These are phyloP conservation scores for Fraxinus pennsylvanica DNA, from an alignment of 257 asterid genomes.

Conservation along the genomic window DNA sequence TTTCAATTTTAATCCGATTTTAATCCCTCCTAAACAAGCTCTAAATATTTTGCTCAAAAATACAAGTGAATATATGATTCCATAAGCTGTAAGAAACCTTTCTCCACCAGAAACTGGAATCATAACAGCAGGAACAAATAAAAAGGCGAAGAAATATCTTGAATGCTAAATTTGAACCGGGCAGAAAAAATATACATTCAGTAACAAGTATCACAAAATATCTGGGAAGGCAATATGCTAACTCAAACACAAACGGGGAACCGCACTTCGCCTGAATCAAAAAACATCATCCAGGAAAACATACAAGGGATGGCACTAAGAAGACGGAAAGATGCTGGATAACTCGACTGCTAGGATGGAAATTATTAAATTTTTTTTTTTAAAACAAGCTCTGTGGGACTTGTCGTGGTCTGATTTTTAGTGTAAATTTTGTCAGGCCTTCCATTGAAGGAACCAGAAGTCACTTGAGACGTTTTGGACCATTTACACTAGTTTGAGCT, in stretches of 20 bases:
- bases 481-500: conserved; percentile 1
- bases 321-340: neutral
- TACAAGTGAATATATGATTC: neutral
- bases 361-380: neutral
- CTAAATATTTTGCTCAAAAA: too few species aligned
- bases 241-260: neutral
- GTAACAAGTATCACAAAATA: neutral
- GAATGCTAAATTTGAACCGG: neutral
- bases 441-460: conserved; percentile 6
- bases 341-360: neutral
- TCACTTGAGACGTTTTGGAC: conserved; percentile 4
- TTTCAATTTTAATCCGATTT: too few species aligned
- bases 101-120: neutral
- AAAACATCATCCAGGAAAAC: neutral
- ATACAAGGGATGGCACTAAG: neutral
- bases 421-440: neutral
- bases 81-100: neutral
- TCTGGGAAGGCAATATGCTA: neutral
- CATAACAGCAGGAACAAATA: neutral
- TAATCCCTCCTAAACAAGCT: too few species aligned
- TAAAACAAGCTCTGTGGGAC: neutral
- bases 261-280: neutral
- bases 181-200: neutral
- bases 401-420: neutral
- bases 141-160: neutral